Base-by-base conservation (phyloP, 1,284 basidiomycete genomes). In the Pterula multifida region DNA sequence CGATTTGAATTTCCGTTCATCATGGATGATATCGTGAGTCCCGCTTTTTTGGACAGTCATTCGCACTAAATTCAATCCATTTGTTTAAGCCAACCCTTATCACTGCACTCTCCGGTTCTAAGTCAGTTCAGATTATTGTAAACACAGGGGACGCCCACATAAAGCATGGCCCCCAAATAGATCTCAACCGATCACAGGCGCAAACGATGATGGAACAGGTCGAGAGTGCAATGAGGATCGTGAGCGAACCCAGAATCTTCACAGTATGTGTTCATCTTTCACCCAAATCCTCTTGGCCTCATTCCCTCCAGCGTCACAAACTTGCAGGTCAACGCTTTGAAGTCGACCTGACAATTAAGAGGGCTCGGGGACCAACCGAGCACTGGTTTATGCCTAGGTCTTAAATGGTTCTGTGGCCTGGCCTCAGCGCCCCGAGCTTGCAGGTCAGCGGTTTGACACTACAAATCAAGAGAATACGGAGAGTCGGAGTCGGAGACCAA, bases 241-340 rank as follows among this genome's bases (percentile, higher is more conserved):
- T 81, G 26, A 75, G 72, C 24, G 74, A 73, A 52, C 70, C 68
- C 39, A 67, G 79, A 35, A 59, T 75, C 6, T 85, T 81, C 81
- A 76, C 67, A 56, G 83, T 82, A 56, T 56, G 68, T 61, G 13
- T 25, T 19, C n/a, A 6, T 26, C 36, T 22, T 44, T 47, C 13
- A 26, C 19, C 21, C 17, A 32, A 26, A 44, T 28, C 15, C 19
- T 4, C 36, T 2, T 26, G 1, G 25, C 17, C 36, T 35, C 24
- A 25, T 19, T 11, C 26, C 26, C 22, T 12, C 6, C 48, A 49
- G 22, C 52, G 44, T 12, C 45, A 21, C 47, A 26, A 19, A 19
- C 26, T 49, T 42, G 22, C 46, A 36, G 49, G 32, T 47, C 45
- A 21, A 47, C 51, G 22, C 23, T 19, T 17, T n/a, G 13, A 26